Evolutionary conservation across 2,329 filamentous ascomycete genomes (phyloP).

Genomic region (Chalaropsis ovoidea): DNA sequence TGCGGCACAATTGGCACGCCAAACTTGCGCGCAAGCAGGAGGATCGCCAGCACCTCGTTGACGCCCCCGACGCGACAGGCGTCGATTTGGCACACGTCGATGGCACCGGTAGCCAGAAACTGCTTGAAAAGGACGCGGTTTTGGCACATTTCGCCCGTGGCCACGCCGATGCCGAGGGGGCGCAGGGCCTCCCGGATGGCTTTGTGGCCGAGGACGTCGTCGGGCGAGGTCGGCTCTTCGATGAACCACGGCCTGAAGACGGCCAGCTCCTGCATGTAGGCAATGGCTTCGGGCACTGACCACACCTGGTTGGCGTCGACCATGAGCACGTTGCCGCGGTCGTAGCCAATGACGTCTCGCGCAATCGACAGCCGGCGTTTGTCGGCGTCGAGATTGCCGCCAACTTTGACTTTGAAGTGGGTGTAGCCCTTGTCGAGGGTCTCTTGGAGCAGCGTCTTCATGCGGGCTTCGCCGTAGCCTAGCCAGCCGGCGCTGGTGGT

Average conservation of each 20-base stretch:
- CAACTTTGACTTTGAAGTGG: no score
- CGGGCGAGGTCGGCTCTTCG: conserved; percentile 83
- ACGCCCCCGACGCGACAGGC: no score
- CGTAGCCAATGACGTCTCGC: conserved; percentile 69
- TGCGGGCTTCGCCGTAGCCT: no score
- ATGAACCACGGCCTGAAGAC: conserved; percentile 91
- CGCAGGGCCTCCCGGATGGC: no score
- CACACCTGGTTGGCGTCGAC: conserved; percentile 89
- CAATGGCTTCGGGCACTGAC: conserved; percentile 81
- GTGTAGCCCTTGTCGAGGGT: no score
- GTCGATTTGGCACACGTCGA: no score
- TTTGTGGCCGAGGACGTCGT: conserved; percentile 42
- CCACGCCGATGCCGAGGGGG: no score
- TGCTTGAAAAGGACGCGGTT: no score
- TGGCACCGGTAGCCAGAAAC: no score
- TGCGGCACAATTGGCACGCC: conserved; percentile 78
- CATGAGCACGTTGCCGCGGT: conserved; percentile 77
- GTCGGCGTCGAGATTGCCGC: conserved; percentile 32
- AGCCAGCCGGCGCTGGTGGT: no score
- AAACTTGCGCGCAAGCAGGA: conserved; percentile 73
- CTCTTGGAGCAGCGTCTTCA: no score
- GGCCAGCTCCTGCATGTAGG: conserved; percentile 70
- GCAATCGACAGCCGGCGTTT: conserved; percentile 57
- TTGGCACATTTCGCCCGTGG: no score
- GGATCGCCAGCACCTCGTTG: conserved; percentile 65